Base-by-base conservation (phyloP, 2,329 filamentous ascomycete species). In the Stemphylium lycopersici region DNA sequence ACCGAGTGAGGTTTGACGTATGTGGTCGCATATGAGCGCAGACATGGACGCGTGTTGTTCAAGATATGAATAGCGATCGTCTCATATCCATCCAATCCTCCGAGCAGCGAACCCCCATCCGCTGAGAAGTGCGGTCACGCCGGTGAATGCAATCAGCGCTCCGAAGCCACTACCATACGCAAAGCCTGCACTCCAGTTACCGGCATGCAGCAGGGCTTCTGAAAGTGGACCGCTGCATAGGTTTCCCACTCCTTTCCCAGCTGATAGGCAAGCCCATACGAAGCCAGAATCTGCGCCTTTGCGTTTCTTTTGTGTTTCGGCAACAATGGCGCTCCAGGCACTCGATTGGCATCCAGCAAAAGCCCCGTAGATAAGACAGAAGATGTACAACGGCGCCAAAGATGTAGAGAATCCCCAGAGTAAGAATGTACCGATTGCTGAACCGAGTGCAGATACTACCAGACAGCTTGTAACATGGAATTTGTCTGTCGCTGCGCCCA, bases 161-260 rank as follows among this genome's bases (percentile, higher is more conserved):
- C 78, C 78, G 59, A 77, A 81, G 13, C 71, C 74, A 37, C 70
- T 77, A 0, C 77, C 79, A 60, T 79, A 81, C 1, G 74, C 78
- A 34, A 73, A 67, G 0, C 58, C 66, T 16, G 72, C 75, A 40
- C 74, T 67, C 22, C 73, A 79, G 2, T 63, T 59, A 20, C 71
- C 72, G 22, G 67, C 63, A n/a, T 67, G 65, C 7, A 81, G 56
- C 31, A 81, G 60, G 12, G 70, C 75, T 62, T 83, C 81, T 42
- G 80, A 83, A 37, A 84, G 65, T 0, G 82, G 82, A 3, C 82
- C 82, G 54, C 76, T 78, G 8, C 79, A 75, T 8, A 84, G 69
- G 63, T 79, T 81, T 3, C 82, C 81, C 16, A 84, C 74, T 0
- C 82, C 82, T 39, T 80, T 79, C 0, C 81, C 81, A 7, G 78